A percentile compares a stretch with the other conserved stretches of the same genome.
Evolutionary conservation across 2,329 filamentous ascomycete species (phyloP).

Genomic region (Penicillium psychrosexuale): DNA sequence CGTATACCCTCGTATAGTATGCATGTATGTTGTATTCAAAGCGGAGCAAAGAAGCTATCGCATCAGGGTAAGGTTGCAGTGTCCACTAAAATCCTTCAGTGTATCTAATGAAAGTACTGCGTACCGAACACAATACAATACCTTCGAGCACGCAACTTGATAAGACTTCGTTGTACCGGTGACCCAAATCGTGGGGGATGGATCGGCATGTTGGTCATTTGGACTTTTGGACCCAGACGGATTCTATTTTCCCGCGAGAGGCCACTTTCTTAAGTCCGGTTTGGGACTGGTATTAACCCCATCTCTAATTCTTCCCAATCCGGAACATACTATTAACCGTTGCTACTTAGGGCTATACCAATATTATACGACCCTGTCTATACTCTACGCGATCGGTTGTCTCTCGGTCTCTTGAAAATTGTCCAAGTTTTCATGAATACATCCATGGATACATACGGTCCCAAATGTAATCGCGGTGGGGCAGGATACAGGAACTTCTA

Average conservation of each 20-base stretch:
- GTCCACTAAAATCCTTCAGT: background rate
- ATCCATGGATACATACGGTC: background rate
- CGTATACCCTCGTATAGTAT: background rate
- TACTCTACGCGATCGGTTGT: background rate
- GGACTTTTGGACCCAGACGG: constrained; percentile 24
- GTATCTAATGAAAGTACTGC: background rate
- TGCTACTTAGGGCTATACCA: background rate
- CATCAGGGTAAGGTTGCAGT: constrained; percentile 7
- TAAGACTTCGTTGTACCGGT: constrained; percentile 22
- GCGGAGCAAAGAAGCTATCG: constrained; percentile 7
- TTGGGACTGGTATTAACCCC: constrained; percentile 8
- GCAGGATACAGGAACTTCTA: constrained; percentile 19
- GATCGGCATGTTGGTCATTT: constrained; percentile 38
- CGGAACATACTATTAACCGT: constrained; percentile 21
- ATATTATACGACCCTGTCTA: background rate
- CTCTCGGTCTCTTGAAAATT: constrained; percentile 6
- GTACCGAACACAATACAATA: constrained; percentile 1
- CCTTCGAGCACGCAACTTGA: constrained; percentile 12
- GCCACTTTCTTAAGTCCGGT: constrained; percentile 11
- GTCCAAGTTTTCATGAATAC: background rate
- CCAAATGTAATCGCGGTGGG: constrained; percentile 22
- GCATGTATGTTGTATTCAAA: background rate
- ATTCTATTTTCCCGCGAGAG: constrained; percentile 36
- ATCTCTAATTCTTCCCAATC: constrained; percentile 24
- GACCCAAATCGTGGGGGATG: constrained; percentile 33